These are phyloP conservation scores for Cydonia oblonga DNA, from an alignment of 331 rosid genomes.

Conservation along the genomic window DNA sequence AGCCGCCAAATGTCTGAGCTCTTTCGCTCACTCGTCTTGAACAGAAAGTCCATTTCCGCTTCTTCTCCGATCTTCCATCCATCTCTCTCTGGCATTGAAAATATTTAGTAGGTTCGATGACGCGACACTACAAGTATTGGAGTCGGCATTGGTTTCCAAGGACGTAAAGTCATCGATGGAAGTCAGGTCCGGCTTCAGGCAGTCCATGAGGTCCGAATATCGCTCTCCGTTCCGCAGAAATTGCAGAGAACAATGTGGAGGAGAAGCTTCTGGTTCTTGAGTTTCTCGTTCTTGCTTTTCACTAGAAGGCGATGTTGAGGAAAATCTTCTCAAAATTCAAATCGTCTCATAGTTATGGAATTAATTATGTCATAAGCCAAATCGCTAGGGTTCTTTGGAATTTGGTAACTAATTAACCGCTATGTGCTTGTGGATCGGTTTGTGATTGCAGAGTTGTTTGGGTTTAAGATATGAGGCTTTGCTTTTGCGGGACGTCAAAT, in stretches of 20 bases:
- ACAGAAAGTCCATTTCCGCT: slow-evolving; percentile 41
- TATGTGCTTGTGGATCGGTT: background rate
- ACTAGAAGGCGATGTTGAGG: slow-evolving; percentile 65
- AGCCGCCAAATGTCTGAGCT: slow-evolving; percentile 37
- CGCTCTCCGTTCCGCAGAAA: slow-evolving; percentile 30
- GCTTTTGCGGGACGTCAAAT: slow-evolving; percentile 44
- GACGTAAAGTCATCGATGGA: slow-evolving; percentile 41
- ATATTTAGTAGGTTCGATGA: slow-evolving; percentile 33
- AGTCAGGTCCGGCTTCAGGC: slow-evolving; percentile 33
- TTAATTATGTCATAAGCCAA: background rate
- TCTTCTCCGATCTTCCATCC: background rate
- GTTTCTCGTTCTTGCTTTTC: slow-evolving; percentile 63
- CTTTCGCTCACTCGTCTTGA: slow-evolving; percentile 38
- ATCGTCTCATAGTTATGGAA: background rate
- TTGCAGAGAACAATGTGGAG: slow-evolving; percentile 29
- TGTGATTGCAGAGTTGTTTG: slow-evolving; percentile 56
- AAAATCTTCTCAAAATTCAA: background rate
- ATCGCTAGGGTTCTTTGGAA: background rate
- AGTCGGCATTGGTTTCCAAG: slow-evolving; percentile 38
- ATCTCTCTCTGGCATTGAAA: background rate
- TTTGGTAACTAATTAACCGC: background rate
- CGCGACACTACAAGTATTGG: slow-evolving; percentile 40
- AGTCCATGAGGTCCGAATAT: slow-evolving; percentile 44
- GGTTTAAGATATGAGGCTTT: slow-evolving; percentile 85
- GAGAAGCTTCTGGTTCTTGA: slow-evolving; percentile 63